Evolutionary conservation across 208 protist species (phyloP).

Genomic region (Trypanosoma boissoni): DNA sequence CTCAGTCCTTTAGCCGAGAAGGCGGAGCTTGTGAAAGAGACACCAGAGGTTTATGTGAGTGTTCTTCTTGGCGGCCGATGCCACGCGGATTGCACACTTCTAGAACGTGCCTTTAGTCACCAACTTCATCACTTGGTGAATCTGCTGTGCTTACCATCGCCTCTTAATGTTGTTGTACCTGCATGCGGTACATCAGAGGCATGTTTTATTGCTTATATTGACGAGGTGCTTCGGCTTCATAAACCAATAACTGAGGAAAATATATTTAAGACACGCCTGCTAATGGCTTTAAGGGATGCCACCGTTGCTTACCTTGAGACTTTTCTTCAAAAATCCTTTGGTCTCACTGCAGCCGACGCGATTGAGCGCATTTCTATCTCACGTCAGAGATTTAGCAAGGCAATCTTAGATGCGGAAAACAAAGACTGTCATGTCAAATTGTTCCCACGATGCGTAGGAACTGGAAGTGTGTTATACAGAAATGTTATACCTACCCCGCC

Average conservation of each 20-base stretch:
- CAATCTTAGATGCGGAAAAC: neutral
- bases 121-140: conserved; percentile 29
- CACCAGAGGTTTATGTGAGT: conserved; percentile 7
- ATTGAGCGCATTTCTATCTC: conserved; percentile 11
- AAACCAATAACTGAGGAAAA: neutral
- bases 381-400: conserved; percentile 7
- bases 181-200: conserved; percentile 18
- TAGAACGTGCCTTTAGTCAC: conserved; percentile 18
- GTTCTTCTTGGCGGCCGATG: conserved; percentile 28
- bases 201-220: conserved; percentile 16
- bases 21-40: neutral
- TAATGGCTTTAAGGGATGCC: conserved; percentile 11
- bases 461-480: conserved; percentile 10
- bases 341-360: conserved; percentile 15
- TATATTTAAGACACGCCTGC: conserved; percentile 11
- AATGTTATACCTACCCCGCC: conserved; percentile 14
- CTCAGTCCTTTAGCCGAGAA: conserved; percentile 1
- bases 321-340: conserved; percentile 12
- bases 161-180: conserved; percentile 16
- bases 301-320: conserved; percentile 19
- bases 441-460: neutral
- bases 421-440: neutral
- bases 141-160: conserved; percentile 16
- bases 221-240: conserved; percentile 4
- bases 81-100: neutral